phyloP scores from a whole-genome alignment of 139 green algal genomes.

The Nannochloris sp. region DNA sequence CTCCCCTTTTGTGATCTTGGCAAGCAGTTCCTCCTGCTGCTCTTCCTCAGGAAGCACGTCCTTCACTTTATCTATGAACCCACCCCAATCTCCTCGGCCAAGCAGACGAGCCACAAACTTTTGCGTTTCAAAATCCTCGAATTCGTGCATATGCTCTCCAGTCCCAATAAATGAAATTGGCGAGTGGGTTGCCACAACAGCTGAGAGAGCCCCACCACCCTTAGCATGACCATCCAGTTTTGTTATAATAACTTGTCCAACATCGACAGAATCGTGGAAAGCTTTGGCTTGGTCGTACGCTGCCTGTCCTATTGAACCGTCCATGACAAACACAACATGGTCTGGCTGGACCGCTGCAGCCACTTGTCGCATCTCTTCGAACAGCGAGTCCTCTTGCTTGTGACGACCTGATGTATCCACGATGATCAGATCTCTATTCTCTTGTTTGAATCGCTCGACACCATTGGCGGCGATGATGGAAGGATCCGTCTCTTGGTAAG shows the following conservation, averaged over 20 bases:
- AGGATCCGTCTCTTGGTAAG: constrained; percentile 93
- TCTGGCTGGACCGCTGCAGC: constrained; percentile 62
- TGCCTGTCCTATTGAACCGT: constrained; percentile 92
- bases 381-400: constrained; percentile 94
- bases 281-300: constrained; percentile 95
- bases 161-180: constrained; percentile 97
- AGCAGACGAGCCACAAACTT: constrained; percentile 91
- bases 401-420: constrained; percentile 94
- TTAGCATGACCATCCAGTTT: constrained; percentile 99
- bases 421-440: constrained; percentile 90
- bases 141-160: constrained; percentile 98
- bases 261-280: constrained; percentile 88
- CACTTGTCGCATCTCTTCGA: constrained; percentile 95
- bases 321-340: constrained; percentile 97
- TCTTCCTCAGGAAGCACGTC: constrained; percentile 75
- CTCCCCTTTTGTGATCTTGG: constrained; percentile 80
- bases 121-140: constrained; percentile 93
- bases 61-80: constrained; percentile 92
- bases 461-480: constrained; percentile 83
- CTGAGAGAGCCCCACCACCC: constrained; percentile 87
- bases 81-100: constrained; percentile 79
- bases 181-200: constrained; percentile 83
- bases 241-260: constrained; percentile 93
- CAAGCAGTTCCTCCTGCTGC: constrained; percentile 82
- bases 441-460: constrained; percentile 79